These are phyloP conservation scores for Marasmius sp. DNA, from an alignment of 1,284 basidiomycete species.

Conservation along the genomic window DNA sequence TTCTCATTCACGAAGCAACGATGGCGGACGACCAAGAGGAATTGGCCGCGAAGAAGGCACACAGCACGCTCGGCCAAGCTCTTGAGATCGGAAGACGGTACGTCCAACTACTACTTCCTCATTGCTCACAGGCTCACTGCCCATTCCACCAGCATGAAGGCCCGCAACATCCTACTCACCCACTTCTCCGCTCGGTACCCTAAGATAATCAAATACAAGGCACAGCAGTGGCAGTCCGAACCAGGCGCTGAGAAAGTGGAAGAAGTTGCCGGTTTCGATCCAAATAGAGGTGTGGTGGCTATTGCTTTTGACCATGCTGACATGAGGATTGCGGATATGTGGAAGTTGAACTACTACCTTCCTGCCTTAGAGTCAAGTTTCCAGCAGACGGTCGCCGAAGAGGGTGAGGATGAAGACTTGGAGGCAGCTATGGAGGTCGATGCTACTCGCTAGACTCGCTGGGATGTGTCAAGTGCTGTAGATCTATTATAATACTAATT, in stretches of 20 bases:
- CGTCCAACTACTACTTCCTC: constrained; percentile 18
- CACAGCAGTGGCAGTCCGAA: background rate
- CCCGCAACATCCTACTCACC: constrained; percentile 82
- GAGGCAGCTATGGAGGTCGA: constrained; percentile 7
- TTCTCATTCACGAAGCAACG: constrained; percentile 94
- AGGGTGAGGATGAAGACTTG: constrained; percentile 47
- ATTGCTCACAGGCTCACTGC: background rate
- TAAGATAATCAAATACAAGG: constrained; percentile 47
- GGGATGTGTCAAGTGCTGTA: no score
- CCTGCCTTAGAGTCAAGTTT: constrained; percentile 72
- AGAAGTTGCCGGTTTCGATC: constrained; percentile 10
- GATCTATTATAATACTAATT: no score
- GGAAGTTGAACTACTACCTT: constrained; percentile 77
- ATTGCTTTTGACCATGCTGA: constrained; percentile 83
- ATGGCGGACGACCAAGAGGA: constrained; percentile 79
- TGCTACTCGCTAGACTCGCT: background rate
- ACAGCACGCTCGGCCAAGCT: constrained; percentile 90
- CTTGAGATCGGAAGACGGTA: constrained; percentile 73
- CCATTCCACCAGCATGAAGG: constrained; percentile 65
- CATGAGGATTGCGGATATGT: constrained; percentile 74
- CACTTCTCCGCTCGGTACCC: constrained; percentile 97
- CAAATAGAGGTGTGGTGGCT: constrained; percentile 51
- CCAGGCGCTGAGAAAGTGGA: background rate
- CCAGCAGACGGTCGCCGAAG: constrained; percentile 54
- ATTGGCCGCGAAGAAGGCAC: constrained; percentile 77